These are phyloP conservation scores for Cinnamomum micranthum DNA, from an alignment of 164 flowering plant genomes.

Conservation along the genomic window DNA sequence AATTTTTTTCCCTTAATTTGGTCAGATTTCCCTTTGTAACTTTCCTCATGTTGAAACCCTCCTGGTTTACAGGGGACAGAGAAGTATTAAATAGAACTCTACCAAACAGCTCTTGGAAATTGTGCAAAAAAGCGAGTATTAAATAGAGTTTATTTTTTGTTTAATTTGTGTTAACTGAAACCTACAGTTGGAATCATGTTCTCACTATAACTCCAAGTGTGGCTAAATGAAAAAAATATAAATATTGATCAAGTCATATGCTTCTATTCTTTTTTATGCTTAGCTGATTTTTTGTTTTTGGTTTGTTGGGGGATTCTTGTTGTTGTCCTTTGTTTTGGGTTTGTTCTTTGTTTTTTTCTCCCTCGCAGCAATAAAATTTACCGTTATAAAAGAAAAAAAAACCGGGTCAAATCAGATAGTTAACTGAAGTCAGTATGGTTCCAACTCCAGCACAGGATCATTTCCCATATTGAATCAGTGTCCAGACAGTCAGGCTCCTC, in stretches of 20 bases:
- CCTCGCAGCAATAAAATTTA: too few species aligned
- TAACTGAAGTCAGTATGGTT: too few species aligned
- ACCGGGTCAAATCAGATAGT: too few species aligned
- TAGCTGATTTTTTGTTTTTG: too few species aligned
- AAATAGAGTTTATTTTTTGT: not conserved
- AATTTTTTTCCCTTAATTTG: slow-evolving; percentile 7
- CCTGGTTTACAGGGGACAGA: slow-evolving; percentile 35
- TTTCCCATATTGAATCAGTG: too few species aligned
- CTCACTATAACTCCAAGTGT: slow-evolving; percentile 90
- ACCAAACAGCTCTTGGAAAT: not conserved
- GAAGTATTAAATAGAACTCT: not conserved
- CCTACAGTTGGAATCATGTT: slow-evolving; percentile 96
- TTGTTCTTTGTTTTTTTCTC: too few species aligned
- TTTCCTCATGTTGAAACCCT: slow-evolving; percentile 89
- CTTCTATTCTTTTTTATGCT: too few species aligned
- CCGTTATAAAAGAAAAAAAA: too few species aligned
- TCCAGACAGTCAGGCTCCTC: too few species aligned
- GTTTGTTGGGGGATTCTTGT: too few species aligned
- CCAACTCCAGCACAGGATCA: too few species aligned
- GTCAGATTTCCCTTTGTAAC: slow-evolving; percentile 94
- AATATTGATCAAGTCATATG: not conserved
- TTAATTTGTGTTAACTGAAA: slow-evolving; percentile 19
- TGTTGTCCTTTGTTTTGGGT: too few species aligned
- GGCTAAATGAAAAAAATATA: slow-evolving; percentile 12
- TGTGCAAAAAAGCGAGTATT: not conserved